Percentiles rank a stretch among this genome's conserved stretches.
Conservation (phyloP, 371 early-diverging fungal genomes). For the Entomophthora muscae region DNA sequence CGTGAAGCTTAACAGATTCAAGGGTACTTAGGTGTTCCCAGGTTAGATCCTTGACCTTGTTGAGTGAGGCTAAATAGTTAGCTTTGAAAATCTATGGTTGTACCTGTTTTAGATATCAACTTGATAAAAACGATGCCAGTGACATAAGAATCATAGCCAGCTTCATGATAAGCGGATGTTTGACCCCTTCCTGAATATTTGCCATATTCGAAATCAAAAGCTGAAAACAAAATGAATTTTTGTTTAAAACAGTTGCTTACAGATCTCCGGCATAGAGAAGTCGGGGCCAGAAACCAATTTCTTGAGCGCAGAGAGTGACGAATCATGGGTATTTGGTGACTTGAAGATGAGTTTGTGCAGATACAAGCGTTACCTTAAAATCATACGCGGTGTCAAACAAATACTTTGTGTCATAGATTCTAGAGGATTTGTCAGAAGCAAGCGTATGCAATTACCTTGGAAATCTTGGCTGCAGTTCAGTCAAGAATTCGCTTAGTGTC, state of each 20-base stretch:
- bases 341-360: not conserved
- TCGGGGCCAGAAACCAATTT: not conserved
- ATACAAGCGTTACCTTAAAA: constrained; percentile 19
- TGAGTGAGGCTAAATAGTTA: not conserved
- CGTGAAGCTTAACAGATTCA: not conserved
- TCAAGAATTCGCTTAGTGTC: constrained; percentile 23
- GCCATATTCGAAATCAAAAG: not conserved
- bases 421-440: not conserved
- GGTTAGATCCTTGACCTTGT: not conserved
- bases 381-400: constrained; percentile 34
- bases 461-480: constrained; percentile 27
- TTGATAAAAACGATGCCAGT: constrained; percentile 47
- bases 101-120: not conserved
- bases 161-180: constrained; percentile 49
- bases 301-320: not conserved
- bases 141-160: constrained; percentile 77
- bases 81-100: not conserved
- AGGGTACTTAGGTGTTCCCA: not conserved
- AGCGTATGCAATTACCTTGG: constrained; percentile 22
- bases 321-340: not conserved
- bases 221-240: not conserved
- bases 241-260: not conserved
- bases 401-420: constrained; percentile 63
- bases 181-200: constrained; percentile 3
- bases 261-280: not conserved